phyloP scores from a whole-genome alignment of 805 yeast genomes.

The Monosporozyma servazzii region DNA sequence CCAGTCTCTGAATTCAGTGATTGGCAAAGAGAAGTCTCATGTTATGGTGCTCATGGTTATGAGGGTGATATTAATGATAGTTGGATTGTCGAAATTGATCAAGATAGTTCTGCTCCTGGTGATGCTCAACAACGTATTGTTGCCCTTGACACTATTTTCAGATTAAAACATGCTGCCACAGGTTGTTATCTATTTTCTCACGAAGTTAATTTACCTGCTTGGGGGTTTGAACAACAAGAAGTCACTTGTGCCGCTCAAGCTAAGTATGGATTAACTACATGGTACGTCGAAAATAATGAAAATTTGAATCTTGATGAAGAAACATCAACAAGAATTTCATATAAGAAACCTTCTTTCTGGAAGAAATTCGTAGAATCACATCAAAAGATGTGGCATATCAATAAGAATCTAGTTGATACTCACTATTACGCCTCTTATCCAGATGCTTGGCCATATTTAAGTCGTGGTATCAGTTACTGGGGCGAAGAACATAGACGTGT shows the following conservation, averaged over 20 bases:
- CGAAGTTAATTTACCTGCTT: slow-evolving; percentile 63
- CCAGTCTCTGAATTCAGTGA: slow-evolving; percentile 59
- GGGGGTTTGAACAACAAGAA: slow-evolving; percentile 82
- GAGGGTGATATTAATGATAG: slow-evolving; percentile 81
- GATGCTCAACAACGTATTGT: slow-evolving; percentile 47
- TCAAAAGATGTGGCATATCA: slow-evolving; percentile 67
- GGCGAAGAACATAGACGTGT: slow-evolving; percentile 43
- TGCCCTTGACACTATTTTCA: slow-evolving; percentile 62
- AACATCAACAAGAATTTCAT: slow-evolving; percentile 40
- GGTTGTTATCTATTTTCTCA: slow-evolving; percentile 74
- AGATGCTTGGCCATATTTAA: slow-evolving; percentile 61
- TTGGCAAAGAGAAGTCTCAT: slow-evolving; percentile 77
- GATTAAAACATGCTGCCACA: slow-evolving; percentile 70
- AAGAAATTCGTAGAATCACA: slow-evolving; percentile 60
- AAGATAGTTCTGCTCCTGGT: slow-evolving; percentile 40
- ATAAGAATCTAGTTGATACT: slow-evolving; percentile 56
- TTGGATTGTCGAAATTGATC: slow-evolving; percentile 64
- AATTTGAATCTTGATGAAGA: slow-evolving; percentile 39
- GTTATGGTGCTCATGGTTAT: slow-evolving; percentile 70
- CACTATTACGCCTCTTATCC: slow-evolving; percentile 71
- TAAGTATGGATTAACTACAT: slow-evolving; percentile 45
- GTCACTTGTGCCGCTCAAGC: slow-evolving; percentile 74
- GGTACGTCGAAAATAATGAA: slow-evolving; percentile 67
- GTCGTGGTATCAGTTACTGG: slow-evolving; percentile 82
- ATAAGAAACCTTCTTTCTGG: slow-evolving; percentile 45